Percentiles rank a stretch among this genome's conserved stretches.
Evolutionary conservation across 2,329 filamentous ascomycete genomes (phyloP).

Genomic region (Aspergillus sp.): DNA sequence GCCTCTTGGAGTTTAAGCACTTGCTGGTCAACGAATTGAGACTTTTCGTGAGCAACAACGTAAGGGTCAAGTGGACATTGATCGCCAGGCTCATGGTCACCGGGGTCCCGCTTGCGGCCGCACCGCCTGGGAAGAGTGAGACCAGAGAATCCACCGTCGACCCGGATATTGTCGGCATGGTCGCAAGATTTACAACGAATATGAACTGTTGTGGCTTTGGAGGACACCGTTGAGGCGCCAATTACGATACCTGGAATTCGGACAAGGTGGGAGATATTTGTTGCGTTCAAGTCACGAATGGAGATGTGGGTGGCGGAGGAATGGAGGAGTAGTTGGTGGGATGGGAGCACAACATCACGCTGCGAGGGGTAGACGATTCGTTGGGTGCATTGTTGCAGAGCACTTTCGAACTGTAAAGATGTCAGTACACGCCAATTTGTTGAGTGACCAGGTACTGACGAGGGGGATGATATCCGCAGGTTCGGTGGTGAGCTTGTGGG

Average conservation of each 20-base stretch:
- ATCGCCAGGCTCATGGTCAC: slow-evolving; percentile 63
- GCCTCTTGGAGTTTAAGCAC: slow-evolving; percentile 97
- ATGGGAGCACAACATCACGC: slow-evolving; percentile 68
- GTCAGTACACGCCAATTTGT: neutral
- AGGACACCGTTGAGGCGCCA: slow-evolving; percentile 92
- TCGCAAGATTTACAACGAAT: slow-evolving; percentile 88
- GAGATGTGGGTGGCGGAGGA: slow-evolving; percentile 88
- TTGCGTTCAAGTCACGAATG: slow-evolving; percentile 89
- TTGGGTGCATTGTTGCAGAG: slow-evolving; percentile 86
- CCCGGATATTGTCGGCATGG: slow-evolving; percentile 66
- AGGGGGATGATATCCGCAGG: slow-evolving; percentile 90
- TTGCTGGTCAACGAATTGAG: slow-evolving; percentile 94
- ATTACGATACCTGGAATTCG: slow-evolving; percentile 97
- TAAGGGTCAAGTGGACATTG: slow-evolving; percentile 93
- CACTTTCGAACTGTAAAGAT: slow-evolving; percentile 74
- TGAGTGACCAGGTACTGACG: slow-evolving; percentile 51
- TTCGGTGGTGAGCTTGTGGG: slow-evolving; percentile 83
- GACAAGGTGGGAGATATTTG: slow-evolving; percentile 90
- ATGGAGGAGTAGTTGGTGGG: slow-evolving; percentile 93
- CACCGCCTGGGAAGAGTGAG: slow-evolving; percentile 82
- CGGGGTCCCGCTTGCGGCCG: slow-evolving; percentile 57
- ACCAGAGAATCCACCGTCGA: slow-evolving; percentile 84
- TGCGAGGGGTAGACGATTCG: slow-evolving; percentile 85
- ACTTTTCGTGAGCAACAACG: slow-evolving; percentile 92
- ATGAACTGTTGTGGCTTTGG: slow-evolving; percentile 83